A percentile compares a stretch with the other conserved stretches of the same genome.
Conservation (phyloP, 495 filamentous ascomycete genomes). For the Achaetomiella virescens region DNA sequence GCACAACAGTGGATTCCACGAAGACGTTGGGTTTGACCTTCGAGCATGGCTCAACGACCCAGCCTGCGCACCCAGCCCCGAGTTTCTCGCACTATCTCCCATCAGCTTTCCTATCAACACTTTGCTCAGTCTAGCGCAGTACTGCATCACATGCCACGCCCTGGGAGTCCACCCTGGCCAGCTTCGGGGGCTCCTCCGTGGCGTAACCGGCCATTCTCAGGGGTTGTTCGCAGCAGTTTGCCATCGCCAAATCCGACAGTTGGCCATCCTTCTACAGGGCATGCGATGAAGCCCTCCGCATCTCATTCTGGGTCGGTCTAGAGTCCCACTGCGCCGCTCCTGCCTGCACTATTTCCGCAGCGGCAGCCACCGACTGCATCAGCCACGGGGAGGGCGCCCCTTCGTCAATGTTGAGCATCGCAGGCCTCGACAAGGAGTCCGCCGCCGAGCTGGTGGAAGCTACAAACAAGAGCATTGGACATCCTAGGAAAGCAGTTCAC, state of each 20-base stretch:
- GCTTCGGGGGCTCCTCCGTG: constrained; percentile 70
- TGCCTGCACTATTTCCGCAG: constrained; percentile 87
- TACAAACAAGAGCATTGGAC: constrained; percentile 91
- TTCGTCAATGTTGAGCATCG: constrained; percentile 95
- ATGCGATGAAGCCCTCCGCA: constrained; percentile 70
- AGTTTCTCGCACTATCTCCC: constrained; percentile 93
- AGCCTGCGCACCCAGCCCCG: constrained; percentile 83
- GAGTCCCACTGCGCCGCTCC: too few species aligned
- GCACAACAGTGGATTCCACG: constrained; percentile 93
- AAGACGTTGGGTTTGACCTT: constrained; percentile 92
- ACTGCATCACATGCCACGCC: constrained; percentile 83
- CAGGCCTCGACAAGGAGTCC: constrained; percentile 85
- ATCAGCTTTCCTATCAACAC: constrained; percentile 97
- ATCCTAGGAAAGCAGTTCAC: constrained; percentile 78
- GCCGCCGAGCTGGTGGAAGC: constrained; percentile 81
- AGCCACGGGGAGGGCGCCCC: constrained; percentile 90
- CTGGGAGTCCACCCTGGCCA: constrained; percentile 81
- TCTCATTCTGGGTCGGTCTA: constrained; percentile 99
- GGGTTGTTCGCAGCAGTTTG: constrained; percentile 96
- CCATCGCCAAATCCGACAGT: constrained; percentile 72
- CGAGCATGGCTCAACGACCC: constrained; percentile 78
- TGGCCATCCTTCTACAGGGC: constrained; percentile 85
- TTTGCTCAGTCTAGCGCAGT: constrained; percentile 89
- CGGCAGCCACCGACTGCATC: constrained; percentile 84
- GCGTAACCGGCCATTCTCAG: constrained; percentile 94